Base-by-base conservation (phyloP, 495 filamentous ascomycete species). In the Daldinia bambusicola region DNA sequence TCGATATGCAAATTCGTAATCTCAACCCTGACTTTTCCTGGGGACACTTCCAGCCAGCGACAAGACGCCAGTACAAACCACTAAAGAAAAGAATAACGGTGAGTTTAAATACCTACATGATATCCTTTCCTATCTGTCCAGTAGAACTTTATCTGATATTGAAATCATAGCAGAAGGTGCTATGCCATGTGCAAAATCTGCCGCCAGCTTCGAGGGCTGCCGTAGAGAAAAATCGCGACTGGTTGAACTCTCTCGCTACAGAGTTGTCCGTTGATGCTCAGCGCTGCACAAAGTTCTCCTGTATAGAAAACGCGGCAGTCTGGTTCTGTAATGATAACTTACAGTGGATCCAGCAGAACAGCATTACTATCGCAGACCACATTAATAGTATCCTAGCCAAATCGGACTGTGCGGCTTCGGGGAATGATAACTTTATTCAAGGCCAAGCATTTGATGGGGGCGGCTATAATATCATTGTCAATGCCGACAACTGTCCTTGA, bases 401-500 rank as follows among this genome's bases (percentile, higher is more conserved):
- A 2, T 9, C n/a, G 16, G 45, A n/a, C 7, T 69, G 67, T 20
- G 37, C 30, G 8, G 55, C 32, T 16, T 22, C 67, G 16, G 55
- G 36, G 8, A 14, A 59, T 22, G 9, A 36, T 31, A 36, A 55
- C 12, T 52, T 60, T 4, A 43, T 69, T 14, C 60, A 64, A 34
- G 67, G 60, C 0, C 67, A 64, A 32, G 53, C 55, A 12, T 64
- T 64, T n/a, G 55, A 60, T 12, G 16, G 4, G 0, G 55, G 10
- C 0, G 18, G 26, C 18, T 69, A 36, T 4, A 63, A 69, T 31
- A 38, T 69, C 16, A 64, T 69, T 30, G 45, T 69, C 0, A 64
- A 12, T 86, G 86, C 10, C 88, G 91, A 76, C 20, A 6, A 53
- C 1, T 67, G 55, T 6, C 13, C 55, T 85, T 43, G 14, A 32